Evolutionary conservation across 345 rosid species (phyloP), one percentile per base, ranked within the genome.

Genomic region (Nephelium lappaceum): DNA sequence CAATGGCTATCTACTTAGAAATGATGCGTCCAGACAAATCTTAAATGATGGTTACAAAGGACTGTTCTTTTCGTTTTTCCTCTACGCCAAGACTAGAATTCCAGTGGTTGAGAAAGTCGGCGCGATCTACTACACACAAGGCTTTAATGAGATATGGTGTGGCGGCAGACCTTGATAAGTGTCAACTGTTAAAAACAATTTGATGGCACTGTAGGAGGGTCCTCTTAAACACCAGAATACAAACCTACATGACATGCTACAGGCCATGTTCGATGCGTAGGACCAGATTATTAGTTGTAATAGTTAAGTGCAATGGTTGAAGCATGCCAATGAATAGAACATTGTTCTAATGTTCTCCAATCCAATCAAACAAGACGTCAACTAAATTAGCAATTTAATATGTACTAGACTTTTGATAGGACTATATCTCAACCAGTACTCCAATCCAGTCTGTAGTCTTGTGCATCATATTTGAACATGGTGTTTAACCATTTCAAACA

Each of bases 141-240:
- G 49, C 68, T 60, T 60, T 73, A 73, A 73, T 24, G 23, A 60
- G 77, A 41, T 68, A 60, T 7, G 68, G 41, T 23, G 47, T 60
- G 67, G 41, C 68, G 14, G 43, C 25, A 73, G 42, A 61, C 16
- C 23, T 73, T 55, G 77, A 75, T 65, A 49, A 47, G 31, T 36
- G 74, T 70, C 71, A 43, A 79, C 49, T 76, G 76, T 19, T 19
- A 18, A 79, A 77, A 75, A 71, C 47, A 74, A 15, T 75, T 75
- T 78, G 41, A 75, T 78, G 73, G 53, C 53, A 49, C 53, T 77
- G 57, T 19, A 10, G 5, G 11, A 69, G 81, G 77, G 74, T 69
- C 77, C 74, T 71, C 61, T 76, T 19, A 62, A 21, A 51, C 61
- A 77, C 62, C 16, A 70, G 21, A 80, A 51, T 8, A 25, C 36